phyloP scores from a whole-genome alignment of 345 rosid genomes.

The Aquilaria malaccensis region DNA sequence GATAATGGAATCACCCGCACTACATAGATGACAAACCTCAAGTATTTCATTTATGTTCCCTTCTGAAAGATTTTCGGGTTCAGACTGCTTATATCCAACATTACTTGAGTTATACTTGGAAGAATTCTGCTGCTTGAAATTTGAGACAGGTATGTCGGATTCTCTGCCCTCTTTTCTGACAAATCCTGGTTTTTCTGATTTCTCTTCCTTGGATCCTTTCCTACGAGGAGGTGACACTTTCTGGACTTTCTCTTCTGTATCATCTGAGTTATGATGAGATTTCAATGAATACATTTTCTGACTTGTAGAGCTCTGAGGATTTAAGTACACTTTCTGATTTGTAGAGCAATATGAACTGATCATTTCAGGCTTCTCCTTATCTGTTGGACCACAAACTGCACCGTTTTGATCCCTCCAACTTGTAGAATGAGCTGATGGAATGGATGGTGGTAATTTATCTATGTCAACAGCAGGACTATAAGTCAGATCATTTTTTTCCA shows the following conservation, averaged over 20 bases:
- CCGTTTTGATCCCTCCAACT: conserved; percentile 54
- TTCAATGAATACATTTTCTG: conserved; percentile 37
- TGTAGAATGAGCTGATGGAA: conserved; percentile 32
- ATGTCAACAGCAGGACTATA: conserved; percentile 32
- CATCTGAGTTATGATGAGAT: conserved; percentile 52
- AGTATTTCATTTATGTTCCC: conserved; percentile 76
- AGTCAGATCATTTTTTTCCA: conserved; percentile 53
- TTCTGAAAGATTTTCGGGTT: conserved; percentile 48
- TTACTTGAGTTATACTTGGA: conserved; percentile 35
- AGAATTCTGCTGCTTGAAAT: conserved; percentile 33
- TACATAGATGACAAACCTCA: conserved; percentile 41
- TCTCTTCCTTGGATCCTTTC: conserved; percentile 73
- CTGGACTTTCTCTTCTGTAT: conserved; percentile 69
- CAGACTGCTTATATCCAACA: conserved; percentile 34
- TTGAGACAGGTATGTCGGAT: conserved; percentile 38
- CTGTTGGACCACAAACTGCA: conserved; percentile 38
- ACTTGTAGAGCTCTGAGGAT: conserved; percentile 31
- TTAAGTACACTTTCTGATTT: conserved; percentile 37
- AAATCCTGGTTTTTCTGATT: conserved; percentile 48
- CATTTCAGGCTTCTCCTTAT: conserved; percentile 48
- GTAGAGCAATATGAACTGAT: conserved; percentile 35
- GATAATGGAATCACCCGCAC: conserved; percentile 5
- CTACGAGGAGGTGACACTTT: conserved; percentile 80
- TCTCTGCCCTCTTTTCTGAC: conserved; percentile 43
- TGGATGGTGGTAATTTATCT: conserved; percentile 41